phyloP scores from a whole-genome alignment of 129 eudicot genomes.

The Glebionis coronaria region DNA sequence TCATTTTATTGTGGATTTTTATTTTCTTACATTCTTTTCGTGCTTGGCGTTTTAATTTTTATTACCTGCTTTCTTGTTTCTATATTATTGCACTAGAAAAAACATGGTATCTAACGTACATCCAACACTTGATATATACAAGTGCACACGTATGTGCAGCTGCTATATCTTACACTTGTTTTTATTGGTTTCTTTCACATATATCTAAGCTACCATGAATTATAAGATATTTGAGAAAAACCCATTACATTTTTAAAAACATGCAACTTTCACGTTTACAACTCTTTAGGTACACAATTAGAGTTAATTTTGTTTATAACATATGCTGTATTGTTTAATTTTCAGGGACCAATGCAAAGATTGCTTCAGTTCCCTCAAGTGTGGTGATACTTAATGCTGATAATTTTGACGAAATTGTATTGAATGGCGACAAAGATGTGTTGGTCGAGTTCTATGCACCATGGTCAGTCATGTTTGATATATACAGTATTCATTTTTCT shows the following conservation, averaged over 20 bases:
- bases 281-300: background rate
- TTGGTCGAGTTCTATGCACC: conserved; percentile 99
- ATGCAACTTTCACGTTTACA: background rate
- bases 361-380: conserved; percentile 77
- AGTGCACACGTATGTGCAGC: background rate
- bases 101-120: background rate
- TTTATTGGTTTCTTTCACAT: conserved; percentile 15
- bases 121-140: background rate
- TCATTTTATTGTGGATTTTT: background rate
- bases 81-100: background rate
- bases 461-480: conserved; percentile 47
- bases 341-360: conserved; percentile 88
- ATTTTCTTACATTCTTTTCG: background rate
- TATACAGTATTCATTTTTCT: conserved; percentile 7
- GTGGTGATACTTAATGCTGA: conserved; percentile 83
- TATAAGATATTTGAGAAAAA: background rate
- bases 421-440: conserved; percentile 81
- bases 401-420: conserved; percentile 78
- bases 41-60: background rate
- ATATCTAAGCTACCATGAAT: conserved; percentile 4
- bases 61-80: background rate
- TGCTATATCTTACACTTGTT: background rate
- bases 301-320: conserved; percentile 20
- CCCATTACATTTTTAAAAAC: background rate
- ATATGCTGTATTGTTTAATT: conserved; percentile 8